These are phyloP conservation scores for Sporothrix curviconia DNA, from an alignment of 2,329 filamentous ascomycete species.

Conservation along the genomic window DNA sequence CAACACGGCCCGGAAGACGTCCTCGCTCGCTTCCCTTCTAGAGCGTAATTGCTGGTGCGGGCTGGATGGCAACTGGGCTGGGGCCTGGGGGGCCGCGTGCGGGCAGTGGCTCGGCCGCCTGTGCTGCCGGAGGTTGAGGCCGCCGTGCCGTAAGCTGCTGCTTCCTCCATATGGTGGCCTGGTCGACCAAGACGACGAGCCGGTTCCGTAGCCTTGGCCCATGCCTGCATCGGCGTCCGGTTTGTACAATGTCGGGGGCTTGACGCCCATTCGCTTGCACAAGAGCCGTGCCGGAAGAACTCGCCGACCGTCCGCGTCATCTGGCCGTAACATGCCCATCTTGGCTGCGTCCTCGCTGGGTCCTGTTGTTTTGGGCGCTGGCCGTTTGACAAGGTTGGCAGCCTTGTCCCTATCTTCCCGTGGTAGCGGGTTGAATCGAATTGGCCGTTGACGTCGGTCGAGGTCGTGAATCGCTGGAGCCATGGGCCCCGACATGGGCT, in stretches of 20 bases:
- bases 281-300: slow-evolving; percentile 78
- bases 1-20: slow-evolving; percentile 91
- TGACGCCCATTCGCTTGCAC: slow-evolving; percentile 95
- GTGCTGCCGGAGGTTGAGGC: slow-evolving; percentile 3
- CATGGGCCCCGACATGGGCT: slow-evolving; percentile 87
- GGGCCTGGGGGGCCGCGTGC: no score
- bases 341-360: slow-evolving; percentile 77
- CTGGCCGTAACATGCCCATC: slow-evolving; percentile 84
- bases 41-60: slow-evolving; percentile 69
- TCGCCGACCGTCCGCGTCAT: slow-evolving; percentile 68
- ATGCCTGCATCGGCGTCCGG: slow-evolving; percentile 37
- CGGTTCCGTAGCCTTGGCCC: slow-evolving; percentile 1
- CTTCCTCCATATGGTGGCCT: not conserved
- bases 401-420: slow-evolving; percentile 13
- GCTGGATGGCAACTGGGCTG: slow-evolving; percentile 50
- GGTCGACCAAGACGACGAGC: not conserved
- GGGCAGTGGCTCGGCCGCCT: no score
- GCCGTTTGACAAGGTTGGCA: slow-evolving; percentile 38
- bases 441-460: slow-evolving; percentile 36
- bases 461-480: slow-evolving; percentile 84
- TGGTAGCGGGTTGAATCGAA: no score
- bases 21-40: slow-evolving; percentile 68
- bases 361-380: slow-evolving; percentile 55
- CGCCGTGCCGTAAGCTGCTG: not conserved
- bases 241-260: slow-evolving; percentile 63